phyloP scores from a whole-genome alignment of 805 yeast genomes.

The Candida jianshihensis region DNA sequence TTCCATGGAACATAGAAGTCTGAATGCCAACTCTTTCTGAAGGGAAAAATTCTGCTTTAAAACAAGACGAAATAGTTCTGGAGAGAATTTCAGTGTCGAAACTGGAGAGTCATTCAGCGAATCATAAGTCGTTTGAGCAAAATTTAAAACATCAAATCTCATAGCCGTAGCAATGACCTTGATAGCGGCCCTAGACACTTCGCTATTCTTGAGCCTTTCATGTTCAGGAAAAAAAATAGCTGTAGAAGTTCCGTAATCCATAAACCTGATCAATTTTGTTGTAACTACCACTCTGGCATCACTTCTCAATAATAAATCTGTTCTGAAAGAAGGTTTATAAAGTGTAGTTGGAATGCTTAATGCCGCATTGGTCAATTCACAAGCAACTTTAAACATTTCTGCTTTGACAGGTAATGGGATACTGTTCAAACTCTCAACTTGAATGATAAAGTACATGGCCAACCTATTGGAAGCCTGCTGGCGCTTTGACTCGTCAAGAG shows the following conservation, averaged over 20 bases:
- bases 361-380: constrained; percentile 7
- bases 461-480: constrained; percentile 47
- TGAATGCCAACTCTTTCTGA: constrained; percentile 17
- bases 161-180: constrained; percentile 34
- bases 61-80: constrained; percentile 23
- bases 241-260: constrained; percentile 22
- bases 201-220: constrained; percentile 22
- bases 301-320: constrained; percentile 36
- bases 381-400: constrained; percentile 25
- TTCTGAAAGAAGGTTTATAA: constrained; percentile 24
- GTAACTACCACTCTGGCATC: constrained; percentile 43
- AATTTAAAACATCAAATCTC: constrained; percentile 38
- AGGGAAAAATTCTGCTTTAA: constrained; percentile 19
- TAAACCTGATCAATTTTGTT: constrained; percentile 27
- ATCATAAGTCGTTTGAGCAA: constrained; percentile 33
- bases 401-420: constrained; percentile 30
- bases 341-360: constrained; percentile 12
- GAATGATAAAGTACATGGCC: constrained; percentile 39
- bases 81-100: constrained; percentile 24
- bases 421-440: constrained; percentile 28
- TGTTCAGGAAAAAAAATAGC: constrained; percentile 25
- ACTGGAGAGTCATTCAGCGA: constrained; percentile 26
- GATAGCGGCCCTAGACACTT: constrained; percentile 29
- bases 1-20: constrained; percentile 19
- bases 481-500: constrained; percentile 41